Percentiles rank a stretch among this genome's conserved stretches.
Evolutionary conservation across 768 basidiomycete species (phyloP).

Genomic region (Hygrophoropsis aurantiaca): DNA sequence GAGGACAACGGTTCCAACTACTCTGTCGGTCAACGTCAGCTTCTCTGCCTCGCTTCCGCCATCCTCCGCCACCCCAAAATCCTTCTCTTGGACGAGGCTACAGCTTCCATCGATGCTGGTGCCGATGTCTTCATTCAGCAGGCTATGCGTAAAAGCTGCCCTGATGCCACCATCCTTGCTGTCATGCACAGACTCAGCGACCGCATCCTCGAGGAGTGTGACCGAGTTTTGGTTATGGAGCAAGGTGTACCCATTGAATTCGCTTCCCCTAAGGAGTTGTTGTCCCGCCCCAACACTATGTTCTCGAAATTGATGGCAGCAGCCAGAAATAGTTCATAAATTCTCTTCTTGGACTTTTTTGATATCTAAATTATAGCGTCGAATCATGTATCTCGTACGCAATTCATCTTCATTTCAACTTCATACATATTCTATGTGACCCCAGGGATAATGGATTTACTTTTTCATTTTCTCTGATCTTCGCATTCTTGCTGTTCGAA

Average conservation of each 20-base stretch:
- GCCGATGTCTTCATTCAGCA: constrained; percentile 70
- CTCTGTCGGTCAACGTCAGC: constrained; percentile 89
- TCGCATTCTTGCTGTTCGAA: no score
- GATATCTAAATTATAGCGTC: no score
- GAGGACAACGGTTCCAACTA: constrained; percentile 75
- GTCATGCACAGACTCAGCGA: constrained; percentile 32
- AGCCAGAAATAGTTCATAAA: constrained; percentile 15
- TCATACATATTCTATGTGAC: no score
- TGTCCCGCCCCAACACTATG: constrained; percentile 22
- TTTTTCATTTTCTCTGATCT: no score
- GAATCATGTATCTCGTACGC: no score
- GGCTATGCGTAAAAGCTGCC: constrained; percentile 29
- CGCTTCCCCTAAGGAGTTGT: constrained; percentile 20
- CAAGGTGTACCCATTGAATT: constrained; percentile 27
- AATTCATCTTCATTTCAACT: no score
- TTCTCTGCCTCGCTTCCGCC: constrained; percentile 56
- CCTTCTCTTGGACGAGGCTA: constrained; percentile 30
- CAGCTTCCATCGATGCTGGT: constrained; percentile 79
- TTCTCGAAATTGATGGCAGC: constrained; percentile 28
- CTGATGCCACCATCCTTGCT: constrained; percentile 25
- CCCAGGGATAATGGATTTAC: no score
- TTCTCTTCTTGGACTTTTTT: not conserved
- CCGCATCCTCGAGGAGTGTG: constrained; percentile 25
- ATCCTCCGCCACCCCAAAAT: constrained; percentile 31
- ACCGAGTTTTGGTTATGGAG: constrained; percentile 39